Evolutionary conservation across 345 rosid species (phyloP).

Genomic region (Heritiera fomes): DNA sequence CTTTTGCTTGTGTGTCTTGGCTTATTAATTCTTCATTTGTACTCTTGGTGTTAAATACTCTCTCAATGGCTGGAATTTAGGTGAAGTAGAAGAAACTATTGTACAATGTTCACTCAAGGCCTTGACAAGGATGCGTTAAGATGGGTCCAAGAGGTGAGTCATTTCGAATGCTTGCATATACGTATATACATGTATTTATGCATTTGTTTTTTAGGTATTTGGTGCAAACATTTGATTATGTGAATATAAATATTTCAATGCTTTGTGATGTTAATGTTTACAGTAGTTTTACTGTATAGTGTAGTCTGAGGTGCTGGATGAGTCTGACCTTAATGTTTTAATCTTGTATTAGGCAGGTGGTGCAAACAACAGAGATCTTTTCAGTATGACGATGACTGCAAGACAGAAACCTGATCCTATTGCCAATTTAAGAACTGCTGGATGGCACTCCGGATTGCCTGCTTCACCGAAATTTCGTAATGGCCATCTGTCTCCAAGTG

Average conservation of each 20-base stretch:
- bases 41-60: neutral
- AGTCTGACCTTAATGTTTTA: constrained; percentile 13
- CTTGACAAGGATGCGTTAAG: no score
- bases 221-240: neutral
- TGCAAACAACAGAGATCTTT: constrained; percentile 29
- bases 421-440: constrained; percentile 30
- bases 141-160: no score
- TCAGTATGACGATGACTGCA: constrained; percentile 31
- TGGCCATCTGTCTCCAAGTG: constrained; percentile 45
- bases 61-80: no score
- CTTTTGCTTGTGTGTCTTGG: no score
- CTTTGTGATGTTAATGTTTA: neutral
- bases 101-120: no score
- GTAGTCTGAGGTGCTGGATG: neutral
- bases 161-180: no score
- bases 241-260: neutral
- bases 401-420: constrained; percentile 35
- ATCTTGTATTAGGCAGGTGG: constrained; percentile 31
- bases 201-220: neutral
- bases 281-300: neutral
- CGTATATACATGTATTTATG: no score
- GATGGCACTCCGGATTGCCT: constrained; percentile 41
- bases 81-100: no score
- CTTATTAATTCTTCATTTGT: no score
- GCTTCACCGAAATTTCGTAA: constrained; percentile 37